A percentile compares a stretch with the other conserved stretches of the same genome.
Conservation (phyloP, 73 alveolate species). For the Breviolum minutum region DNA sequence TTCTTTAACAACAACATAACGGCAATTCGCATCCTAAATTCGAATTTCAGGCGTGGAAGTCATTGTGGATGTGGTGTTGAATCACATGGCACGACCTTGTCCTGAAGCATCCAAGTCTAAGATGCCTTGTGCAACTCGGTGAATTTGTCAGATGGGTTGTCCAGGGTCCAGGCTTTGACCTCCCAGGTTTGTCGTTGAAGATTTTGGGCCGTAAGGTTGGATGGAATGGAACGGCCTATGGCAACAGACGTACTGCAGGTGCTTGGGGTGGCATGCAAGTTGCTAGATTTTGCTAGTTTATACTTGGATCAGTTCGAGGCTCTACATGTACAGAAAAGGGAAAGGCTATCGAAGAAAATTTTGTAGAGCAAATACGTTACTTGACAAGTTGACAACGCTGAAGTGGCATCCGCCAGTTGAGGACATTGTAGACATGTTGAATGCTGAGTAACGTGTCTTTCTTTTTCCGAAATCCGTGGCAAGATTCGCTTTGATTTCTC, state of each 20-base stretch:
- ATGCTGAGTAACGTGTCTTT: too few species aligned
- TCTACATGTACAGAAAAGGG: too few species aligned
- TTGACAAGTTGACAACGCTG: too few species aligned
- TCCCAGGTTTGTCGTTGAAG: background rate
- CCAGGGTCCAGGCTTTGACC: background rate
- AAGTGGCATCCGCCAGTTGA: too few species aligned
- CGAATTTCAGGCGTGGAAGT: constrained; percentile 45
- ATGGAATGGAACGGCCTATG: constrained; percentile 75
- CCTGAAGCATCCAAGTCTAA: background rate
- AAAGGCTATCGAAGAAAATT: too few species aligned
- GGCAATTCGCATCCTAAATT: background rate
- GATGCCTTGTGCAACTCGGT: constrained; percentile 58
- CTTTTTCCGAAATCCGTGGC: background rate
- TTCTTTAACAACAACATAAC: too few species aligned
- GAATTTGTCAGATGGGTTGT: background rate
- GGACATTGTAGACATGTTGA: too few species aligned
- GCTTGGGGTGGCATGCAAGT: background rate
- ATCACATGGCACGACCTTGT: constrained; percentile 93
- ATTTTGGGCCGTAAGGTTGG: constrained; percentile 1
- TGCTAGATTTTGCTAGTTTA: background rate
- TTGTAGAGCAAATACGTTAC: too few species aligned
- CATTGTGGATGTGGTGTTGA: constrained; percentile 68
- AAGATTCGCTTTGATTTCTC: background rate
- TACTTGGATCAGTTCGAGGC: too few species aligned
- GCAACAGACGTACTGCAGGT: constrained; percentile 77